Evolutionary conservation across 345 rosid species (phyloP), one percentile per base, ranked within the genome.

Genomic region (Populus simonii): DNA sequence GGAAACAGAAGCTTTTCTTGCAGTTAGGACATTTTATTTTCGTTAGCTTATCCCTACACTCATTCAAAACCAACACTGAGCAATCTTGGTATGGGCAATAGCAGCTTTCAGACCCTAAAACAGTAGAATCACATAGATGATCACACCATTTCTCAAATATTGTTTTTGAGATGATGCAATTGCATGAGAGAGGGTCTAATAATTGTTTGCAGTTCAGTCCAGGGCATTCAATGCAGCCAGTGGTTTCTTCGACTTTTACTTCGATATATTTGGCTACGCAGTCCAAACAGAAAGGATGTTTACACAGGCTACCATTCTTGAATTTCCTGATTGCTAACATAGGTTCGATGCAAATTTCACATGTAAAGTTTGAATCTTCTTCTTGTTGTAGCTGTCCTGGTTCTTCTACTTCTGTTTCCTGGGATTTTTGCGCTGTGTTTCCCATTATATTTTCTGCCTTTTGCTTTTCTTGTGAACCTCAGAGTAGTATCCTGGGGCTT

Each of bases 81-180:
- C 84, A 82, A 57, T 74, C 47, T 31, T 35, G 72, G 61, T 78
- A 29, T 5, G 84, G 84, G 66, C 84, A 82, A 8, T 78, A 74
- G 76, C 76, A n/a, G 1, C 65, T 82, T 7, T 82, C 70, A 17
- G 25, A 33, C n/a, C 66, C 66, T 71, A 45, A 31, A 74, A 78
- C 70, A 4, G 66, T 25, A 0, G 71, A 39, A 2, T 82, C 76
- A 4, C 73, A 35, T 2, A 78, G 84, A 53, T 53, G 18, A 66
- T 82, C 76, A 45, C 79, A 70, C 81, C 81, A 78, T 71, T 71
- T 66, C 0, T 57, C 11, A 66, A 82, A 78, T 7, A 63, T 6
- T 49, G 45, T 68, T 51, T 17, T 20, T 36, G 84, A 17, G 68
- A 81, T n/a, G 22, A 74, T 36, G 1, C 22, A 22, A 20, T n/a